Evolutionary conservation across 352 stramenopile species (phyloP).

Genomic region (Phytophthora lateralis): DNA sequence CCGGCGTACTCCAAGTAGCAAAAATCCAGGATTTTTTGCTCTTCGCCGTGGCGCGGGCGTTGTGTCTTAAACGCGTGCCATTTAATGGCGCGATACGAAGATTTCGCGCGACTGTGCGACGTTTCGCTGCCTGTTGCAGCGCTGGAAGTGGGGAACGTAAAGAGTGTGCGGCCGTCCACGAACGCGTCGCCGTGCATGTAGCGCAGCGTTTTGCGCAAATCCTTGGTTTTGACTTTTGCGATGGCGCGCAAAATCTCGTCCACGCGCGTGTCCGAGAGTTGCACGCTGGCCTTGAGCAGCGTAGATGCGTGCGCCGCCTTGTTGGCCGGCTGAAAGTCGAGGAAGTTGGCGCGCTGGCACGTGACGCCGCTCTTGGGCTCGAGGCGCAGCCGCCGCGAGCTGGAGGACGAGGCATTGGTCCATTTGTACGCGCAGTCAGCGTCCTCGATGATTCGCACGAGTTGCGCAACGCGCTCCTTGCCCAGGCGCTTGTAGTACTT

Average conservation of each 20-base stretch:
- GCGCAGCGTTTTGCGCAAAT: slow-evolving; percentile 57
- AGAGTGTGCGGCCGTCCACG: slow-evolving; percentile 66
- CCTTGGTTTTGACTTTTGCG: slow-evolving; percentile 64
- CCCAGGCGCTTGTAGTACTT: slow-evolving; percentile 77
- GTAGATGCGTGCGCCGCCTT: slow-evolving; percentile 64
- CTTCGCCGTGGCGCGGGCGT: slow-evolving; percentile 32
- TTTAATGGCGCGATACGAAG: slow-evolving; percentile 76
- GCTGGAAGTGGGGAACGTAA: slow-evolving; percentile 45
- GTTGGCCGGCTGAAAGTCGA: slow-evolving; percentile 67
- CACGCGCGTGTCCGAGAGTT: slow-evolving; percentile 51
- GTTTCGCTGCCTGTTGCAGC: slow-evolving; percentile 12
- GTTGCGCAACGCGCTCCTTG: slow-evolving; percentile 73
- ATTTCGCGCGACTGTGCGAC: not conserved
- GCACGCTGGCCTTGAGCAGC: slow-evolving; percentile 67
- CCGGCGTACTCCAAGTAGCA: slow-evolving; percentile 79
- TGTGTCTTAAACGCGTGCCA: slow-evolving; percentile 64
- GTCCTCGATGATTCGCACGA: slow-evolving; percentile 82
- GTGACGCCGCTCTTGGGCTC: slow-evolving; percentile 21
- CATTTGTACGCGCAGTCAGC: slow-evolving; percentile 82
- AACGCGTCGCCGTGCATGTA: slow-evolving; percentile 70
- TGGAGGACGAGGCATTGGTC: slow-evolving; percentile 24
- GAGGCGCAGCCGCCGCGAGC: slow-evolving; percentile 10
- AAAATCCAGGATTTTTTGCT: slow-evolving; percentile 65
- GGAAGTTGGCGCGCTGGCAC: slow-evolving; percentile 65
- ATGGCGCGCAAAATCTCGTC: slow-evolving; percentile 66